A percentile compares a stretch with the other conserved stretches of the same genome.
These are phyloP conservation scores for Viola pubescens DNA, from an alignment of 441 rosid species.

Conservation along the genomic window DNA sequence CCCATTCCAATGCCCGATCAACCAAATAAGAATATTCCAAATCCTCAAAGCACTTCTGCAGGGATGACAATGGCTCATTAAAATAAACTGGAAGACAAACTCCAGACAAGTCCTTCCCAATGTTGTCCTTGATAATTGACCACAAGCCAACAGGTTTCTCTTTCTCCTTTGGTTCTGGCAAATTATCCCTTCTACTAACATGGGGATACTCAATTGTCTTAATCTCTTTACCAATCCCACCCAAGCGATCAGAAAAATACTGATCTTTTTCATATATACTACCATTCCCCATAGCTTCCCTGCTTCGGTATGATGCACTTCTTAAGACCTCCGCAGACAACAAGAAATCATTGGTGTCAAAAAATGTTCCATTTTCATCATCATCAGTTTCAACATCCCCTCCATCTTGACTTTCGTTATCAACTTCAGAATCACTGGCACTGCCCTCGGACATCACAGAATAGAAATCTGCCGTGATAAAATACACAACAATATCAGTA, in stretches of 20 bases:
- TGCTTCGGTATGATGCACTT: conserved; percentile 79
- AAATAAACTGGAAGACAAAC: conserved; percentile 96
- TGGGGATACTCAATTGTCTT: conserved; percentile 54
- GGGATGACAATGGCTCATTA: conserved; percentile 88
- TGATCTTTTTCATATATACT: conserved; percentile 46
- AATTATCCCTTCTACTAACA: conserved; percentile 74
- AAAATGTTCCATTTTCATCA: conserved; percentile 51
- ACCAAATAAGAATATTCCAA: conserved; percentile 84
- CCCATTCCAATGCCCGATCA: conserved; percentile 84
- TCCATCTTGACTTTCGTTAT: conserved; percentile 86
- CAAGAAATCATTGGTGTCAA: conserved; percentile 79
- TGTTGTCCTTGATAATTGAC: conserved; percentile 94
- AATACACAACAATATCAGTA: conserved; percentile 14
- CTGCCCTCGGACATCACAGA: conserved; percentile 94
- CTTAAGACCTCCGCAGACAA: conserved; percentile 65
- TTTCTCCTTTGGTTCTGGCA: conserved; percentile 93
- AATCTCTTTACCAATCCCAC: conserved; percentile 39
- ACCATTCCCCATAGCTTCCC: conserved; percentile 54
- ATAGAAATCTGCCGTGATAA: conserved; percentile 66
- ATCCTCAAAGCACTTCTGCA: conserved; percentile 97
- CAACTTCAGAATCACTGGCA: conserved; percentile 78
- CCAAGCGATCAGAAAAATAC: conserved; percentile 44
- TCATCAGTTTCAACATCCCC: conserved; percentile 83
- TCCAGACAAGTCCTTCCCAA: conserved; percentile 93
- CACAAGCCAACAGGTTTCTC: conserved; percentile 90